phyloP scores from a whole-genome alignment of 2,329 filamentous ascomycete species.

The Aspergillus calidoustus region DNA sequence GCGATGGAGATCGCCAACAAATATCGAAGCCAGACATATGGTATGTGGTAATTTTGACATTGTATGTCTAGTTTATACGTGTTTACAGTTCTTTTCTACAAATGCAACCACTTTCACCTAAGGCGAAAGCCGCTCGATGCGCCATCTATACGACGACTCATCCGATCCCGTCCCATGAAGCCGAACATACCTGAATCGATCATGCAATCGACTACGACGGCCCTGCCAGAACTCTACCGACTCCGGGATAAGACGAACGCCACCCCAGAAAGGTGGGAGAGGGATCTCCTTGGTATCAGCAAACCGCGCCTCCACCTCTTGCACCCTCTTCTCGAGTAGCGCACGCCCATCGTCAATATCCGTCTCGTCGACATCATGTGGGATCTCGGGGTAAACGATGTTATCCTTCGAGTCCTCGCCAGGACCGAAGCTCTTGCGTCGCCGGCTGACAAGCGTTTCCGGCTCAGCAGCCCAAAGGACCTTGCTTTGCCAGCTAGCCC shows the following conservation, averaged over 20 bases:
- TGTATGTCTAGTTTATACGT: background rate
- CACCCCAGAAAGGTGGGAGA: constrained; percentile 93
- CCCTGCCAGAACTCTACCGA: constrained; percentile 97
- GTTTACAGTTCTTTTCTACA: background rate
- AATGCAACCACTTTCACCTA: constrained; percentile 24
- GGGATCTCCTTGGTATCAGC: constrained; percentile 78
- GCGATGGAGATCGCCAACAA: background rate
- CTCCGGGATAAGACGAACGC: constrained; percentile 81
- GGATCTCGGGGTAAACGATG: constrained; percentile 26
- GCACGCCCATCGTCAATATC: constrained; percentile 69
- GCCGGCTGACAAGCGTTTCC: constrained; percentile 27
- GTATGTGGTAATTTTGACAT: background rate
- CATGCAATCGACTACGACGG: constrained; percentile 84
- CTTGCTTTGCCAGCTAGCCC: constrained; percentile 87
- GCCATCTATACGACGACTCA: constrained; percentile 51
- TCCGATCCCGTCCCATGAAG: constrained; percentile 62
- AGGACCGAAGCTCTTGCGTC: constrained; percentile 31
- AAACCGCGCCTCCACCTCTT: constrained; percentile 76
- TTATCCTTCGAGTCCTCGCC: constrained; percentile 20
- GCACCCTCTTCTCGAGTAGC: constrained; percentile 76
- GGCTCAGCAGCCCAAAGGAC: constrained; percentile 60
- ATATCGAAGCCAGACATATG: background rate
- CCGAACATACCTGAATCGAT: constrained; percentile 85
- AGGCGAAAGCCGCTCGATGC: constrained; percentile 46
- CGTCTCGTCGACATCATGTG: constrained; percentile 35